Percentiles rank a stretch among this genome's conserved stretches.
Evolutionary conservation across 2,329 filamentous ascomycete genomes (phyloP).

Genomic region (Alternaria postmessia): DNA sequence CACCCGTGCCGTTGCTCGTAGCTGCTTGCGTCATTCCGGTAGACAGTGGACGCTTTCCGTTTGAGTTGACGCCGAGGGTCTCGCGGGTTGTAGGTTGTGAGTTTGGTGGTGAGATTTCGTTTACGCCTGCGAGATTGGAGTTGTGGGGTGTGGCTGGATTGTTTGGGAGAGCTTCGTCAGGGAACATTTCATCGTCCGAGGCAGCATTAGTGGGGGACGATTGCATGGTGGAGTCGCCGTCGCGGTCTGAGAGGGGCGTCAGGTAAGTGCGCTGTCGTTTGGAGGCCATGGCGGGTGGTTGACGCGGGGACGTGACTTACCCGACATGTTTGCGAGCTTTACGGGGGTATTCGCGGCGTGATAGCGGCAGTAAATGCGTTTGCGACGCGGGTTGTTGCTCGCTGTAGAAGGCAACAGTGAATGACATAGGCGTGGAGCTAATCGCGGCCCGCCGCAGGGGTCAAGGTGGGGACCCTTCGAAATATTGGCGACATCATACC

Average conservation of each 20-base stretch:
- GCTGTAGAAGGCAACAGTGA: slow-evolving; percentile 18
- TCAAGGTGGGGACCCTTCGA: slow-evolving; percentile 12
- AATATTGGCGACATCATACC: slow-evolving; percentile 20
- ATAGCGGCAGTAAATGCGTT: slow-evolving; percentile 6
- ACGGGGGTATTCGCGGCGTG: neutral
- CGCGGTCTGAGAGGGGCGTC: slow-evolving; percentile 53
- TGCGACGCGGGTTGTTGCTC: slow-evolving; percentile 5
- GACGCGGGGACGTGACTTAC: slow-evolving; percentile 6
- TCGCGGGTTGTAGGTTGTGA: slow-evolving; percentile 54
- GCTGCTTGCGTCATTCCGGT: slow-evolving; percentile 23
- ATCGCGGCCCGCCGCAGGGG: slow-evolving; percentile 24
- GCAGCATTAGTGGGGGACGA: slow-evolving; percentile 52
- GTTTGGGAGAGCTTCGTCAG: slow-evolving; percentile 50
- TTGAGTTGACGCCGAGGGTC: slow-evolving; percentile 44
- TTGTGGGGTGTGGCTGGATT: slow-evolving; percentile 53
- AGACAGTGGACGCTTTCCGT: slow-evolving; percentile 47
- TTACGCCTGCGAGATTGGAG: slow-evolving; percentile 38
- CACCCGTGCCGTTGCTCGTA: slow-evolving; percentile 11
- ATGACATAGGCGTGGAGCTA: slow-evolving; percentile 14
- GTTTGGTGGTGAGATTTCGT: slow-evolving; percentile 64
- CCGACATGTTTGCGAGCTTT: slow-evolving; percentile 18
- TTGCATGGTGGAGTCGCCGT: slow-evolving; percentile 66
- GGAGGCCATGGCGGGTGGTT: slow-evolving; percentile 18
- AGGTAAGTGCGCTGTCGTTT: slow-evolving; percentile 19
- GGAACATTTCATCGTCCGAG: slow-evolving; percentile 53